Percentiles rank a stretch among this genome's conserved stretches.
Conservation (phyloP, 768 basidiomycete species). For the Chlorophyllum brunneum region DNA sequence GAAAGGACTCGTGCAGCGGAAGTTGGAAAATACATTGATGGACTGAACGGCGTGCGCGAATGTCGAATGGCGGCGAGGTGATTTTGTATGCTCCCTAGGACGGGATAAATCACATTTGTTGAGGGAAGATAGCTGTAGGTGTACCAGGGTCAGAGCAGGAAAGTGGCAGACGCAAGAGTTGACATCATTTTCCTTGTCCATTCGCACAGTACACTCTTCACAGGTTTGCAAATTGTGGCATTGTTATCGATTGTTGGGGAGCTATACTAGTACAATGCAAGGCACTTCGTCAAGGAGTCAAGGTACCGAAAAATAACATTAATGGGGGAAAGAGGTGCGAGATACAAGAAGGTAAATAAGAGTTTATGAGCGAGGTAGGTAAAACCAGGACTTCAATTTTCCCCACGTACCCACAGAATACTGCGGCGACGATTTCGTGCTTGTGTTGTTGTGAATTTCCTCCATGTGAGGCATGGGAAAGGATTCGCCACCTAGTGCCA, state of each 20-base stretch:
- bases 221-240: neutral
- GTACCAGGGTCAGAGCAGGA: too few species aligned
- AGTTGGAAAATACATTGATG: slow-evolving; percentile 81
- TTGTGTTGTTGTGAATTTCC: neutral
- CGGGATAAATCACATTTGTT: too few species aligned
- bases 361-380: slow-evolving; percentile 4
- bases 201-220: too few species aligned
- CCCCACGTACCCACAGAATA: slow-evolving; percentile 12
- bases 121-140: too few species aligned
- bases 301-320: neutral
- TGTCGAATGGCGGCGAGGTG: too few species aligned
- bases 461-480: slow-evolving; percentile 15
- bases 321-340: neutral
- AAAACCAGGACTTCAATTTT: slow-evolving; percentile 16
- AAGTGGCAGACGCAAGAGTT: too few species aligned
- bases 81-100: too few species aligned
- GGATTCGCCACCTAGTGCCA: slow-evolving; percentile 40
- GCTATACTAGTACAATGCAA: slow-evolving; percentile 11
- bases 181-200: neutral
- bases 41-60: neutral
- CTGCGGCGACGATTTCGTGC: neutral
- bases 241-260: too few species aligned
- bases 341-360: slow-evolving; percentile 2
- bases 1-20: slow-evolving; percentile 73
- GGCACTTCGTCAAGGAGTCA: neutral